Percentiles rank a stretch among this genome's conserved stretches.
phyloP scores from a whole-genome alignment of 192 early-diverging fungal genomes.

The Allomyces macrogynus region DNA sequence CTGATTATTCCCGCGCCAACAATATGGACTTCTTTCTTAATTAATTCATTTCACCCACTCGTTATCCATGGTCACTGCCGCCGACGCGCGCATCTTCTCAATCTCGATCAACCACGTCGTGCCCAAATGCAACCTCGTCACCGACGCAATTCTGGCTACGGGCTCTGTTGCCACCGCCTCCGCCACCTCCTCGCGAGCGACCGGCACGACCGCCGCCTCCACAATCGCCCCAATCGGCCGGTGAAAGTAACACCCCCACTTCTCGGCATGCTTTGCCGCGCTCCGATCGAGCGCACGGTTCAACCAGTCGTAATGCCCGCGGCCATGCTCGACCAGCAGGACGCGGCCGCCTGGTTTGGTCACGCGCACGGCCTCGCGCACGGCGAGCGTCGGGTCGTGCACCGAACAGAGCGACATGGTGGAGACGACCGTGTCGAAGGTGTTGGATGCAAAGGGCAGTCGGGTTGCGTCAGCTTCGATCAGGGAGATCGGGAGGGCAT shows the following conservation, averaged over 20 bases:
- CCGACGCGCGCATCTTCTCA: conserved; percentile 5
- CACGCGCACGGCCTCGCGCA: conserved; percentile 23
- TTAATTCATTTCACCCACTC: conserved; percentile 1
- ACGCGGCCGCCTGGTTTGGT: conserved; percentile 23
- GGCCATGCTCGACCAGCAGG: conserved; percentile 43
- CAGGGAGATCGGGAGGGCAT: conserved; percentile 9
- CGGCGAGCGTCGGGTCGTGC: conserved; percentile 23
- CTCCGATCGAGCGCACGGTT: conserved; percentile 36
- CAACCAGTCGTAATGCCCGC: conserved; percentile 26
- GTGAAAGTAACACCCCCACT: conserved; percentile 57
- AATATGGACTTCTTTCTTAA: conserved; percentile 1
- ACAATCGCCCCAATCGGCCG: conserved; percentile 31
- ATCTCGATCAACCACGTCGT: conserved; percentile 39
- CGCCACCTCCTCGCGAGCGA: conserved; percentile 25
- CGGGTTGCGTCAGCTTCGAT: conserved; percentile 14
- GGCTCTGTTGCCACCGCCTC: no score
- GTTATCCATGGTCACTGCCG: no score
- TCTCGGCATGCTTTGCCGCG: conserved; percentile 28
- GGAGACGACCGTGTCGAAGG: conserved; percentile 41
- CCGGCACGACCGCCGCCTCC: conserved; percentile 15
- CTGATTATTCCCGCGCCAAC: conserved; percentile 5
- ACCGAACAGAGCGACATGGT: conserved; percentile 47
- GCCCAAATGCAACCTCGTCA: conserved; percentile 33
- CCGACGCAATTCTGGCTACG: no score
- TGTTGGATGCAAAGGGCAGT: conserved; percentile 4